phyloP scores from a whole-genome alignment of 2,329 filamentous ascomycete genomes.

The Fusarium sp. region DNA sequence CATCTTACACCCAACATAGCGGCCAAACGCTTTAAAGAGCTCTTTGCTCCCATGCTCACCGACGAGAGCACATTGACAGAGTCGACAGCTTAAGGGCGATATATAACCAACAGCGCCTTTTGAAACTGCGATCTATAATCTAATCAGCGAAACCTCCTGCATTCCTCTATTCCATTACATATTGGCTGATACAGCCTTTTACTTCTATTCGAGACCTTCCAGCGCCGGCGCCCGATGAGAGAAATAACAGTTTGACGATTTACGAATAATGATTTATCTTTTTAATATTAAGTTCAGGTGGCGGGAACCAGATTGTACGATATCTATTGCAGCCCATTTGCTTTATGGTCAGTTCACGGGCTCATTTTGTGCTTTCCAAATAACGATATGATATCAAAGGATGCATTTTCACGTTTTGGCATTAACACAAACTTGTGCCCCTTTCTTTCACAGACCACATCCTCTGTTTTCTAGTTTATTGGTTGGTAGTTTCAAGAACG shows the following conservation, averaged over 20 bases:
- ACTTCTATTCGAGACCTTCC: constrained; percentile 27
- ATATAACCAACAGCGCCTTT: not conserved
- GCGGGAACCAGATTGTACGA: constrained; percentile 46
- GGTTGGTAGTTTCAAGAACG: constrained; percentile 46
- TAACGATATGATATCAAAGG: constrained; percentile 18
- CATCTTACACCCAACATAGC: constrained; percentile 38
- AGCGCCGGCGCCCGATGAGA: constrained; percentile 40
- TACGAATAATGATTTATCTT: constrained; percentile 45
- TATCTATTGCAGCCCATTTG: constrained; percentile 30
- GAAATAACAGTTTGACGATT: constrained; percentile 42
- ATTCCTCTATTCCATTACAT: constrained; percentile 17
- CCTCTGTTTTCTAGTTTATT: constrained; percentile 28
- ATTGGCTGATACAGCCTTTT: constrained; percentile 25
- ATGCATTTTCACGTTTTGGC: constrained; percentile 33
- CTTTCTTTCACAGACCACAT: constrained; percentile 12
- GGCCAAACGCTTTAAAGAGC: constrained; percentile 56
- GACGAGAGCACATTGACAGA: constrained; percentile 39
- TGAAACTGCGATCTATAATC: constrained; percentile 13
- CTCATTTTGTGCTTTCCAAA: constrained; percentile 20
- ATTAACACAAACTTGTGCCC: constrained; percentile 28
- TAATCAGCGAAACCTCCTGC: constrained; percentile 1
- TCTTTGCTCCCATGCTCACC: constrained; percentile 52
- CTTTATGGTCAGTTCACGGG: constrained; percentile 28
- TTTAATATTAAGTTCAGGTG: constrained; percentile 27
- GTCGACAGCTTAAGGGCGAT: constrained; percentile 21